These are phyloP conservation scores for Ascocoryne sarcoides DNA, from an alignment of 2,329 filamentous ascomycete species.

Conservation along the genomic window DNA sequence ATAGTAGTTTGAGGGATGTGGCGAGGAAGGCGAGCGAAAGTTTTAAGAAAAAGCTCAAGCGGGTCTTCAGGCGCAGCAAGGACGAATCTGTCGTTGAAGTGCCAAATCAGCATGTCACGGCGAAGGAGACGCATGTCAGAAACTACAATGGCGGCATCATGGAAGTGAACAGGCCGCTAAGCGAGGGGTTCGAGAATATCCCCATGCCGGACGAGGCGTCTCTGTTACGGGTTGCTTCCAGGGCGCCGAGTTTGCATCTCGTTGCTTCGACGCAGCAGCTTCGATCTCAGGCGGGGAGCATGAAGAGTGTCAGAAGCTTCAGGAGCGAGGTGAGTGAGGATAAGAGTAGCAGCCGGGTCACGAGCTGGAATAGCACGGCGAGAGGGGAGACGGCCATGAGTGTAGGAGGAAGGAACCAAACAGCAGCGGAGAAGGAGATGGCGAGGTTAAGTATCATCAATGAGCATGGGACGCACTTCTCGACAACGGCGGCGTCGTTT, in stretches of 20 bases:
- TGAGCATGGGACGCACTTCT: conserved; percentile 41
- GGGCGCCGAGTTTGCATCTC: conserved; percentile 41
- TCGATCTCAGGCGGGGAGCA: conserved; percentile 45
- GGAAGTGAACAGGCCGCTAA: conserved; percentile 20
- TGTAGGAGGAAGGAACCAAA: conserved; percentile 25
- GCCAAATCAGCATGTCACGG: conserved; percentile 45
- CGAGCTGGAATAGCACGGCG: conserved; percentile 60
- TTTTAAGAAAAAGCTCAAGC: conserved; percentile 52
- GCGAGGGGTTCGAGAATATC: conserved; percentile 29
- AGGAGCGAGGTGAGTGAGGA: conserved; percentile 36
- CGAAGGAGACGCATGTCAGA: conserved; percentile 28
- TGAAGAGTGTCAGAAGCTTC: conserved; percentile 45
- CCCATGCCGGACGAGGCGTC: conserved; percentile 34
- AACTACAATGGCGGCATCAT: conserved; percentile 14
- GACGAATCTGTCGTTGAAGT: conserved; percentile 29
- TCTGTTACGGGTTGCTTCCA: conserved; percentile 40
- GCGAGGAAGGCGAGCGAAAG: conserved; percentile 54
- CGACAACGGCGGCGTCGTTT: conserved; percentile 31
- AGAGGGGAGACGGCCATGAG: conserved; percentile 44
- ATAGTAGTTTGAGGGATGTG: conserved; percentile 38
- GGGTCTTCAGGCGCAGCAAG: conserved; percentile 40
- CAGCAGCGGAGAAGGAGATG: conserved; percentile 36
- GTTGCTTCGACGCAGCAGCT: conserved; percentile 38
- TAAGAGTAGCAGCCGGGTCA: conserved; percentile 52
- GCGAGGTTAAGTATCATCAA: conserved; percentile 58